These are phyloP conservation scores for Sordariomycetes sp. DNA, from an alignment of 2,329 filamentous ascomycete genomes.

Conservation along the genomic window DNA sequence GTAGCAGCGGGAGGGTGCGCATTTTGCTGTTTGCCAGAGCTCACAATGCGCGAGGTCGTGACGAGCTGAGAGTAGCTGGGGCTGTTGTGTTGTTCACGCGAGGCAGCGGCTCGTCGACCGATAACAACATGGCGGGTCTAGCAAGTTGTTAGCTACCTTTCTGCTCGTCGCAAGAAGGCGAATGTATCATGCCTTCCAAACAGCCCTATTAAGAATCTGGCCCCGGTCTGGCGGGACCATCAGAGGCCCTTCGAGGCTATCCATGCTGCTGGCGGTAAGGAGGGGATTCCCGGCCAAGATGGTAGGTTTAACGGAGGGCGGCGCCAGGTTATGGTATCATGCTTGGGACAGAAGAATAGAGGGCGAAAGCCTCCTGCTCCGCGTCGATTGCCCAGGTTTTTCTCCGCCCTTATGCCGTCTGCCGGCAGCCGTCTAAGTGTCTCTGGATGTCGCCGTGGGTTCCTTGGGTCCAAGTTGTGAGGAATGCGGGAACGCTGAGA, in stretches of 20 bases:
- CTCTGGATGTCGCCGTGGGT: too few relatives aligned
- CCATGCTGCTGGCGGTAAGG: constrained; percentile 16
- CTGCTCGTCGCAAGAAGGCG: too few relatives aligned
- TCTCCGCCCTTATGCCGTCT: too few relatives aligned
- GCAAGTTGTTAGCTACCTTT: too few relatives aligned
- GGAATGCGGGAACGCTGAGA: too few relatives aligned
- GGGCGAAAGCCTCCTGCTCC: not conserved
- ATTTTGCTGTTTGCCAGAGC: constrained; percentile 10
- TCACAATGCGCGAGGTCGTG: constrained; percentile 5
- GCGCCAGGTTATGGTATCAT: constrained; percentile 1
- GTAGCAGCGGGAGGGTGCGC: constrained; percentile 6
- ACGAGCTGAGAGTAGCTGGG: constrained; percentile 16
- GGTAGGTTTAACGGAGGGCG: not conserved
- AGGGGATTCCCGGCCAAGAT: not conserved
- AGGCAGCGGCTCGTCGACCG: constrained; percentile 24
- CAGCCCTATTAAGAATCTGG: constrained; percentile 38
- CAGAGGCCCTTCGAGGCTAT: constrained; percentile 34
- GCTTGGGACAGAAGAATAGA: not conserved
- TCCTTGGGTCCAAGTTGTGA: too few relatives aligned
- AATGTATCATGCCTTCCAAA: constrained; percentile 48
- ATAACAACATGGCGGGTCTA: constrained; percentile 53
- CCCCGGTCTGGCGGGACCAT: constrained; percentile 40
- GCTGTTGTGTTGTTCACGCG: constrained; percentile 25
- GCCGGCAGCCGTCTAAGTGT: too few relatives aligned
- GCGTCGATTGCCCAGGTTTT: too few relatives aligned